A percentile compares a stretch with the other conserved stretches of the same genome.
Conservation (phyloP, 1,284 basidiomycete species). For the Porodaedalea pini region DNA sequence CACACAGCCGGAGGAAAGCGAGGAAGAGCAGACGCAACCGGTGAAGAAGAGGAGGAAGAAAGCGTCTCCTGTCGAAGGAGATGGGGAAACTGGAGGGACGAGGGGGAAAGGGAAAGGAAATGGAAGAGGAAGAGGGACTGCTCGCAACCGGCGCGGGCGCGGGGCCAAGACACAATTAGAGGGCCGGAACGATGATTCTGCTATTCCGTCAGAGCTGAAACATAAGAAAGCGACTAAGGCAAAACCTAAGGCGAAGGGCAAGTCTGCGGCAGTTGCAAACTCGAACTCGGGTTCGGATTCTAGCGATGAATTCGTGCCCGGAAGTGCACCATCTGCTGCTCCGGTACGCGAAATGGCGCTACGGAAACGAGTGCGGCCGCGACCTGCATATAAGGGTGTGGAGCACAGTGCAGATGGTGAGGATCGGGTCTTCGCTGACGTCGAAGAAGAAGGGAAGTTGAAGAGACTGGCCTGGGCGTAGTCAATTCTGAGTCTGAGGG, state of each 20-base stretch:
- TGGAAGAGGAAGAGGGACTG: background rate
- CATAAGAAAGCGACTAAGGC: background rate
- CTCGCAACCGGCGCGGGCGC: background rate
- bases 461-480: background rate
- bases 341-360: conserved; percentile 16
- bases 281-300: background rate
- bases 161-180: background rate
- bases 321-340: background rate
- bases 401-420: background rate
- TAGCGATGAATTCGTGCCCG: background rate
- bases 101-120: background rate
- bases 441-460: background rate
- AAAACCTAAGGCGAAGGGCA: background rate
- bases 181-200: background rate
- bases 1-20: conserved; percentile 25
- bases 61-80: background rate
- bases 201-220: background rate
- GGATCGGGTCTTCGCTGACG: no score
- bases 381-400: conserved; percentile 8
- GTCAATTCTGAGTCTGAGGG: conserved; percentile 10
- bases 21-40: conserved; percentile 26
- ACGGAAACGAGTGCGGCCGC: conserved; percentile 10
- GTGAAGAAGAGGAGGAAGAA: conserved; percentile 9
- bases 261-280: background rate
- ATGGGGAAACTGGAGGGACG: conserved; percentile 19